A percentile compares a stretch with the other conserved stretches of the same genome.
phyloP scores from a whole-genome alignment of 2,329 filamentous ascomycete species.

The Sphaerulina populicola region DNA sequence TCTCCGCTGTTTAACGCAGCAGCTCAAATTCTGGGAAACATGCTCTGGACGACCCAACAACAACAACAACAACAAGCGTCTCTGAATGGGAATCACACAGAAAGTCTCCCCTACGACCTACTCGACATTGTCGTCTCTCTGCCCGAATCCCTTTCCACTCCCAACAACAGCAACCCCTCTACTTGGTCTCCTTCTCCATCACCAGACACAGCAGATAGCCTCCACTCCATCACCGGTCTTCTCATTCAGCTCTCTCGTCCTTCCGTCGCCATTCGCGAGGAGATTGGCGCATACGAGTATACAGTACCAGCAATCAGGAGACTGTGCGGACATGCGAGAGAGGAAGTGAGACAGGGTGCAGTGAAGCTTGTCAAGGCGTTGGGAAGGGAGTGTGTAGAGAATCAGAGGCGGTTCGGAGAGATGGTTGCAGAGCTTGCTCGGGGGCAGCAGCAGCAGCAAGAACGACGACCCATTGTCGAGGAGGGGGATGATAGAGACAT shows the following conservation, averaged over 20 bases:
- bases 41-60: slow-evolving; percentile 18
- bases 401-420: slow-evolving; percentile 23
- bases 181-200: slow-evolving; percentile 1
- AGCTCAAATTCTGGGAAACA: slow-evolving; percentile 28
- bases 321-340: slow-evolving; percentile 23
- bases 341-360: slow-evolving; percentile 25
- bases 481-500: too few species aligned
- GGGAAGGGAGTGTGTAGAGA: slow-evolving; percentile 22
- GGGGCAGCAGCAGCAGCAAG: neutral
- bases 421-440: slow-evolving; percentile 14
- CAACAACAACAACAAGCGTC: neutral
- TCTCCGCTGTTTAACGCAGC: slow-evolving; percentile 17
- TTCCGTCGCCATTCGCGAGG: slow-evolving; percentile 17
- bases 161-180: too few species aligned
- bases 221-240: slow-evolving; percentile 27
- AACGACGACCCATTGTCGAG: too few species aligned
- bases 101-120: slow-evolving; percentile 12
- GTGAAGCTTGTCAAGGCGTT: slow-evolving; percentile 26
- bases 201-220: slow-evolving; percentile 22
- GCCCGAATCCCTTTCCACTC: neutral
- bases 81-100: neutral
- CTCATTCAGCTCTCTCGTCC: slow-evolving; percentile 26
- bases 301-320: slow-evolving; percentile 16
- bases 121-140: slow-evolving; percentile 10
- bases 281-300: slow-evolving; percentile 17